phyloP scores from a whole-genome alignment of 495 filamentous ascomycete genomes.

The Umbilicaria muhlenbergii region DNA sequence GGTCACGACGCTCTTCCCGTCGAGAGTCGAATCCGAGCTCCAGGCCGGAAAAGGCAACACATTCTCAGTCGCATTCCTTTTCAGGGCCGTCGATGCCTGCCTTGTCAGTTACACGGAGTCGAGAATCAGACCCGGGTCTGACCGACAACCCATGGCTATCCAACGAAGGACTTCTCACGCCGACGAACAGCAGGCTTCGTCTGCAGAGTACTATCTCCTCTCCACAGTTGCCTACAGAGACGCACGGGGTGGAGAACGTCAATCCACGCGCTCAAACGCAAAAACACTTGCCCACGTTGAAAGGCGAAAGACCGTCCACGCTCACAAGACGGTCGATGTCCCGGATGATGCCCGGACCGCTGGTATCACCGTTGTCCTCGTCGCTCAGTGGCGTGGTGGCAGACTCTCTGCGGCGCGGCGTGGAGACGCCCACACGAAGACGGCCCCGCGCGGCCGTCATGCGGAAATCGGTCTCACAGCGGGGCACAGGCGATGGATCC shows the following conservation, averaged over 20 bases:
- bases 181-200: too few species aligned
- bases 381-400: slow-evolving; percentile 44
- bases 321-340: slow-evolving; percentile 11
- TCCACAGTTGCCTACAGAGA: slow-evolving; percentile 16
- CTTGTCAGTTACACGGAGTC: too few species aligned
- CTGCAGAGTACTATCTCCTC: slow-evolving; percentile 8
- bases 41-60: too few species aligned
- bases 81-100: too few species aligned
- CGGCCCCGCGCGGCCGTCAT: slow-evolving; percentile 4
- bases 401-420: slow-evolving; percentile 41
- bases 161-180: too few species aligned
- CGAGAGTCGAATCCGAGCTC: background rate
- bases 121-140: too few species aligned
- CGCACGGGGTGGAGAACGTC: slow-evolving; percentile 17
- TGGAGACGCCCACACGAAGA: slow-evolving; percentile 11
- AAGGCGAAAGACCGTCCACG: slow-evolving; percentile 8
- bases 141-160: too few species aligned
- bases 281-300: slow-evolving; percentile 9
- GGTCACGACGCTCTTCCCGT: slow-evolving; percentile 4
- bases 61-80: too few species aligned
- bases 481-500: background rate
- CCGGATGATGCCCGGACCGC: slow-evolving; percentile 31
- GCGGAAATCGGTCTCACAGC: slow-evolving; percentile 2
- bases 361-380: slow-evolving; percentile 35
- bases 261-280: slow-evolving; percentile 5